Percentiles rank a stretch among this genome's conserved stretches.
phyloP scores from a whole-genome alignment of 23 red algal genomes.

The Pyropia haitanensis region DNA sequence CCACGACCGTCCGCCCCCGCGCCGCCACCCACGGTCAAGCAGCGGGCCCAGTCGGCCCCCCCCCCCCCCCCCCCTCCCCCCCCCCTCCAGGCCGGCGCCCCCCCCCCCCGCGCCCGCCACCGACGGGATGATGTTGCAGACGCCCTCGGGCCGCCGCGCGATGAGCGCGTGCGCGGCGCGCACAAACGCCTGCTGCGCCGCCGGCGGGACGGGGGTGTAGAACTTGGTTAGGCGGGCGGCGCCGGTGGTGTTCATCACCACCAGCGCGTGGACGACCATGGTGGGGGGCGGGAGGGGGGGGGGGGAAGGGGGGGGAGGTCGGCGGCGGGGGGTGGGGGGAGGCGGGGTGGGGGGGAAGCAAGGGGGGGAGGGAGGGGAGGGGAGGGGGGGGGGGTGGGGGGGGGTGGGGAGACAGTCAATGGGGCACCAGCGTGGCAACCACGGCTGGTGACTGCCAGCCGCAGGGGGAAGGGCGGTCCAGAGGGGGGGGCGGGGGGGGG shows the following conservation, averaged over 20 bases:
- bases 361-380: too few species aligned
- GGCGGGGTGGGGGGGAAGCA: too few species aligned
- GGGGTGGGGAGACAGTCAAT: too few species aligned
- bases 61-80: neutral
- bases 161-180: slow-evolving; percentile 37
- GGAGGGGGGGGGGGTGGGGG: too few species aligned
- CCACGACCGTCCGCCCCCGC: neutral
- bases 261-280: slow-evolving; percentile 64
- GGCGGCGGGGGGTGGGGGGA: too few species aligned
- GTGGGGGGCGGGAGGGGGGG: too few species aligned
- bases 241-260: slow-evolving; percentile 90
- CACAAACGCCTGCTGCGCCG: slow-evolving; percentile 62
- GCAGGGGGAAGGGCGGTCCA: too few species aligned
- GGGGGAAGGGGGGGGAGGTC: too few species aligned
- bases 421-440: too few species aligned
- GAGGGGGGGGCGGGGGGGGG: too few species aligned
- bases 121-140: slow-evolving; percentile 27
- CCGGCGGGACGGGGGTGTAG: slow-evolving; percentile 59
- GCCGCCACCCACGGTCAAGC: neutral
- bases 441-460: too few species aligned
- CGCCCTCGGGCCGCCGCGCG: slow-evolving; percentile 27
- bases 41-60: neutral
- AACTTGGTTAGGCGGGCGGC: slow-evolving; percentile 76
- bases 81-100: neutral
- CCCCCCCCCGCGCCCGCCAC: neutral